Percentiles rank a stretch among this genome's conserved stretches.
Evolutionary conservation across 129 eudicot genomes (phyloP).

Genomic region (Pseudognaphalium luteoalbum): DNA sequence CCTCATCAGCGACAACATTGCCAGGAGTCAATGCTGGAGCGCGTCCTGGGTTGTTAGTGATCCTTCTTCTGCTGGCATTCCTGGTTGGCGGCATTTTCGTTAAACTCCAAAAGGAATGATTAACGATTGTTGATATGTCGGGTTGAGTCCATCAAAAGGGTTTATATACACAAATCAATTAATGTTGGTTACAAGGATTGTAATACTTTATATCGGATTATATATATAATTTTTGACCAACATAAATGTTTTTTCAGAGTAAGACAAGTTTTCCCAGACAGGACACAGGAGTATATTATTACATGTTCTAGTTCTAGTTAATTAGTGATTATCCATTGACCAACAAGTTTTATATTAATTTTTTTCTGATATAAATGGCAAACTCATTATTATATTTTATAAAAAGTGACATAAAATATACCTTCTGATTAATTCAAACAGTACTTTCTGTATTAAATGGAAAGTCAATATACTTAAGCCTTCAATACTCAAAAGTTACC

Average conservation of each 20-base stretch:
- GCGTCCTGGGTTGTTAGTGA: neutral
- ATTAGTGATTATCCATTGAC: neutral
- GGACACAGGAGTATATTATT: no score
- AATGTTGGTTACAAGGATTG: neutral
- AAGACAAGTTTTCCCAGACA: neutral
- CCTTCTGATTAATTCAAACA: neutral
- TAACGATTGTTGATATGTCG: neutral
- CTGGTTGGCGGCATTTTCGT: neutral
- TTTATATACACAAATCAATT: constrained; percentile 1
- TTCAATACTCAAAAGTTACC: neutral
- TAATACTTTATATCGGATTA: neutral
- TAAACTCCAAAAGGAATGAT: neutral
- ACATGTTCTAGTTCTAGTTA: neutral
- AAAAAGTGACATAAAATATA: neutral
- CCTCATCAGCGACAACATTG: neutral
- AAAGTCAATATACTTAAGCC: neutral
- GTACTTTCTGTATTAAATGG: neutral
- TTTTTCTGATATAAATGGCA: neutral
- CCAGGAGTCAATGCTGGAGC: neutral
- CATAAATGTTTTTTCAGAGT: neutral
- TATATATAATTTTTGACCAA: neutral
- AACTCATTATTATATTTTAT: neutral
- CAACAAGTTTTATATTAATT: neutral
- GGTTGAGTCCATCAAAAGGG: constrained; percentile 3
- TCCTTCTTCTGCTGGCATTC: neutral